These are phyloP conservation scores for Vigna radiata DNA, from an alignment of 306 rosid species.

Conservation along the genomic window DNA sequence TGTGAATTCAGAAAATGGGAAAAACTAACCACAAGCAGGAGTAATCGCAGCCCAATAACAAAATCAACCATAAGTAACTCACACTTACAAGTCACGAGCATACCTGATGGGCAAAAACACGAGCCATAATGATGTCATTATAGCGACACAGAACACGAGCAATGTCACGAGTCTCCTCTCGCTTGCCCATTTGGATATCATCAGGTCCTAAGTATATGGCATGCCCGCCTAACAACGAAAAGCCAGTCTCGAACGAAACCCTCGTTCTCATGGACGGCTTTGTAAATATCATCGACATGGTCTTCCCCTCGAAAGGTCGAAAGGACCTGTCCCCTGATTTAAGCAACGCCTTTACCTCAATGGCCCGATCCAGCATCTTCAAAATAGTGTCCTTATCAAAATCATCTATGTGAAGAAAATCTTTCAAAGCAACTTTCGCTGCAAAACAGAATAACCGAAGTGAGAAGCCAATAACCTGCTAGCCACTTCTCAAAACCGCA, in stretches of 20 bases:
- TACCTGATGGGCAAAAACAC: conserved; percentile 98
- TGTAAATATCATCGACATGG: conserved; percentile 96
- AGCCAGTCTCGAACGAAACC: conserved; percentile 96
- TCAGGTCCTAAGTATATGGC: conserved; percentile 90
- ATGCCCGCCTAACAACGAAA: conserved; percentile 87
- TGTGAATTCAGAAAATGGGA: background rate
- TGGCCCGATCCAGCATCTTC: conserved; percentile 81
- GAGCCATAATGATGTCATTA: conserved; percentile 93
- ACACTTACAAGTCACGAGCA: conserved; percentile 39
- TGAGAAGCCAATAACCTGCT: conserved; percentile 15
- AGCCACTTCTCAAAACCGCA: background rate
- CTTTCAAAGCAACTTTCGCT: conserved; percentile 67
- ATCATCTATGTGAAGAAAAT: conserved; percentile 85
- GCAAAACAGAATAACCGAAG: conserved; percentile 8
- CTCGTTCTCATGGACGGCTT: conserved; percentile 98
- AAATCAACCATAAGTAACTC: conserved; percentile 49
- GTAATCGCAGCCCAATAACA: conserved; percentile 12
- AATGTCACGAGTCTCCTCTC: conserved; percentile 95
- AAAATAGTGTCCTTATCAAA: conserved; percentile 76
- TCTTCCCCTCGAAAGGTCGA: conserved; percentile 87
- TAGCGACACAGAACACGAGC: conserved; percentile 90
- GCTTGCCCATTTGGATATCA: conserved; percentile 97
- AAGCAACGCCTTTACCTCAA: conserved; percentile 78
- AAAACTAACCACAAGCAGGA: background rate
- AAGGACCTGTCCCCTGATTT: conserved; percentile 87